Evolutionary conservation across 2,329 filamentous ascomycete species (phyloP), one percentile per base, ranked within the genome.

Genomic region (Chaetoscypha palmicola): DNA sequence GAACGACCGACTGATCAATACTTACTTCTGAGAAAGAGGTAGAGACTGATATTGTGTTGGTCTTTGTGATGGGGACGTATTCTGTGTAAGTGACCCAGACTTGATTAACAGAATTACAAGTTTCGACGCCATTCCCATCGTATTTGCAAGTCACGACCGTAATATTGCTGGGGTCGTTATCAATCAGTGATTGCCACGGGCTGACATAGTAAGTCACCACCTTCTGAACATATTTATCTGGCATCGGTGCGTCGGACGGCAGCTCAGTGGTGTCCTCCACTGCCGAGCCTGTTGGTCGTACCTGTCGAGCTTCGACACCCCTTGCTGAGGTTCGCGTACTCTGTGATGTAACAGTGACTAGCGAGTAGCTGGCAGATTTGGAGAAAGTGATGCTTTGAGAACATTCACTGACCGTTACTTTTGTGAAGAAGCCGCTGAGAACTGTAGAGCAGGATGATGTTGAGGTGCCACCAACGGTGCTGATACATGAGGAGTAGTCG

Each of bases 371-470:
- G 19, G 41, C 53, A 3, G 51, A 46, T 5, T 55, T 53, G 11
- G 57, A 58, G 36, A 59, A 59, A 7, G 55, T 58, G 12, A 58
- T 40, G 14, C 42, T 56, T 39, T 57, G 48, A 22, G 43, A 30
- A 30, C 56, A 59, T n/a, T 57, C 51, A 3, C 35, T 57, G 19
- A 58, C 41, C 1, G 53, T 56, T 20, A 52, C 41, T 7, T 40
- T 41, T 3, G 50, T 53, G 26, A 55, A 59, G 20, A 52, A 55
- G 16, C 47, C 53, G 4, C 45, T 53, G 10, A 59, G 34, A 7
- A 55, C 38, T 9, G 54, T 50, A 14, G 52, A 58, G 43, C 56
- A 59, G 17, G 43, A 23, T 19, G 50, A 43, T 1, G 49, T 51
- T 20, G 38, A 51, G 5, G 44, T 24, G 8, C 47, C 55, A 20